phyloP scores from a whole-genome alignment of 371 early-diverging fungal species.

The Mucor velutinosus region DNA sequence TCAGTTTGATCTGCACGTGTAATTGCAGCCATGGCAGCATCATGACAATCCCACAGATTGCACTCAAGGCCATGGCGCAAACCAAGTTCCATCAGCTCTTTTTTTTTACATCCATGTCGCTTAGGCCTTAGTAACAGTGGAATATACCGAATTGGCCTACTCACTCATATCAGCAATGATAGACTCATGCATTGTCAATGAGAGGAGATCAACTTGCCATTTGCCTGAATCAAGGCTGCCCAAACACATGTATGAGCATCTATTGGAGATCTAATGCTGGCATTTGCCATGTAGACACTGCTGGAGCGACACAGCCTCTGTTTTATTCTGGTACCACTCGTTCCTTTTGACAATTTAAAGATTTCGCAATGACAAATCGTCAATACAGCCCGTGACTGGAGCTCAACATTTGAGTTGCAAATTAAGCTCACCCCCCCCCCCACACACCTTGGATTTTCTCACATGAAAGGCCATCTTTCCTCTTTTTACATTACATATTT shows the following conservation, averaged over 20 bases:
- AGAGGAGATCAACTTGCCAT: background rate
- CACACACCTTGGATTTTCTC: background rate
- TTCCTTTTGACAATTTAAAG: background rate
- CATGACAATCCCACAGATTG: background rate
- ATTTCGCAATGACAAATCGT: constrained; percentile 5
- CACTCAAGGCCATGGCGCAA: background rate
- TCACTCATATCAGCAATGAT: too few relatives aligned
- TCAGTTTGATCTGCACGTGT: background rate
- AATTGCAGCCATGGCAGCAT: background rate
- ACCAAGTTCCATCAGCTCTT: too few relatives aligned
- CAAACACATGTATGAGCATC: too few relatives aligned
- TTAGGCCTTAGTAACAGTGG: too few relatives aligned
- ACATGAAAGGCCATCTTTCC: background rate
- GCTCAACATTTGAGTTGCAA: background rate
- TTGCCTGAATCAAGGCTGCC: background rate
- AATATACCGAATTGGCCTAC: too few relatives aligned
- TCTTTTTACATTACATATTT: constrained; percentile 15
- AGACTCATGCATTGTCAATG: too few relatives aligned
- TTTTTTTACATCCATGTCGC: too few relatives aligned
- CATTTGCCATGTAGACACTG: background rate
- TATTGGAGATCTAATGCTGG: background rate
- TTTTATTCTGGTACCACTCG: background rate
- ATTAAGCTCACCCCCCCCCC: background rate
- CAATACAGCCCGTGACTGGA: constrained; percentile 5
- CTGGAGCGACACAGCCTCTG: background rate